phyloP scores from a whole-genome alignment of 805 yeast genomes.

The Schwanniomyces polymorphus region DNA sequence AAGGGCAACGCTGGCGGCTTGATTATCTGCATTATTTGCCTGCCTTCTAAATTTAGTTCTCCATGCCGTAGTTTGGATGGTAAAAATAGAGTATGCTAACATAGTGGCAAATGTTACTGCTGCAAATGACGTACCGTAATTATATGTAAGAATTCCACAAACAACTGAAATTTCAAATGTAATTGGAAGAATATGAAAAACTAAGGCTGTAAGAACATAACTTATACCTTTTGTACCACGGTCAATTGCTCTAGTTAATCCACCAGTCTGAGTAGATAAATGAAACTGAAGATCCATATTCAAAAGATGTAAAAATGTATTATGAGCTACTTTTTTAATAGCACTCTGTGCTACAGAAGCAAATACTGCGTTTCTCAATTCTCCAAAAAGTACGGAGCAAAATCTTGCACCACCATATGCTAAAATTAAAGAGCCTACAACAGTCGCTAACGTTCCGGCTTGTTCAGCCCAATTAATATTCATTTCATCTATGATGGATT shows the following conservation, averaged over 20 bases:
- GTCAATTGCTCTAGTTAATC: slow-evolving; percentile 92
- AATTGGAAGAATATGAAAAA: slow-evolving; percentile 94
- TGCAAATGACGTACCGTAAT: slow-evolving; percentile 87
- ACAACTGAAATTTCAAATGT: slow-evolving; percentile 90
- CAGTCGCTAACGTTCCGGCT: slow-evolving; percentile 62
- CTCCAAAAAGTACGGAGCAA: slow-evolving; percentile 94
- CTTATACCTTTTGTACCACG: slow-evolving; percentile 97
- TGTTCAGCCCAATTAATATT: slow-evolving; percentile 78
- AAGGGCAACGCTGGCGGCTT: slow-evolving; percentile 92
- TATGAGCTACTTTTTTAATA: slow-evolving; percentile 82
- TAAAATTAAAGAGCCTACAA: slow-evolving; percentile 65
- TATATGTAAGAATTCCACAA: slow-evolving; percentile 89
- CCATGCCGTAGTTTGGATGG: slow-evolving; percentile 94
- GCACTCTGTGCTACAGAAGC: slow-evolving; percentile 96
- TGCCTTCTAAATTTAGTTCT: slow-evolving; percentile 86
- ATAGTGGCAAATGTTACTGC: slow-evolving; percentile 85
- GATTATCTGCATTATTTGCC: slow-evolving; percentile 89
- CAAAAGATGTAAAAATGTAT: slow-evolving; percentile 82
- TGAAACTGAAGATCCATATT: slow-evolving; percentile 88
- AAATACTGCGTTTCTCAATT: slow-evolving; percentile 90
- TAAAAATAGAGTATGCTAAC: slow-evolving; percentile 84
- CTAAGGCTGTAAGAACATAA: slow-evolving; percentile 91
- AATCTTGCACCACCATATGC: slow-evolving; percentile 94
- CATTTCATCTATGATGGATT: slow-evolving; percentile 83
- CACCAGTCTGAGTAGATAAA: slow-evolving; percentile 90